phyloP scores from a whole-genome alignment of 148 eudicot genomes.

The Agrostemma githago region DNA sequence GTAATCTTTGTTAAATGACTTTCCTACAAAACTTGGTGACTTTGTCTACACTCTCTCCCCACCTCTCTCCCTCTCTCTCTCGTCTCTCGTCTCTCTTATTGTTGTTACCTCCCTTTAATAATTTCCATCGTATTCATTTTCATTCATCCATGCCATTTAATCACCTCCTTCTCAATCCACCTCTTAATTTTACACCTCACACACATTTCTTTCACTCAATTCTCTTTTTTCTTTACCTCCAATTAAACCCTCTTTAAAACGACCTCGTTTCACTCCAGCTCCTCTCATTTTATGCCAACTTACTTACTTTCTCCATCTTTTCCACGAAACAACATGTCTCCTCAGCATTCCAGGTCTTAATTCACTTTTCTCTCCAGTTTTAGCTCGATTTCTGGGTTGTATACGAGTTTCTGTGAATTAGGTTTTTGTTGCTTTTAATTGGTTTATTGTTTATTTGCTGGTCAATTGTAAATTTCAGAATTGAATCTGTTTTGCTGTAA shows the following conservation, averaged over 20 bases:
- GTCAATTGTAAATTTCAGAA: background rate
- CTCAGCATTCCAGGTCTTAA: background rate
- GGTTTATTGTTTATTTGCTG: background rate
- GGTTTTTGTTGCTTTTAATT: background rate
- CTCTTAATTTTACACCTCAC: background rate
- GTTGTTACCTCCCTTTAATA: background rate
- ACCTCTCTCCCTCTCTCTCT: background rate
- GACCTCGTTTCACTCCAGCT: background rate
- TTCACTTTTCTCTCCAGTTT: background rate
- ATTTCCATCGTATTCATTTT: background rate
- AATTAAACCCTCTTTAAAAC: background rate
- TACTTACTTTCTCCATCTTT: background rate
- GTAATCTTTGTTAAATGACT: background rate
- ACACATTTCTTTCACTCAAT: background rate
- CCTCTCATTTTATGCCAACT: background rate
- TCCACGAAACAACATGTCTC: background rate
- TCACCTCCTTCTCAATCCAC: background rate
- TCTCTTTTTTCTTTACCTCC: background rate
- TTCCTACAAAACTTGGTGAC: conserved; percentile 17
- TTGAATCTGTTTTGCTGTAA: background rate
- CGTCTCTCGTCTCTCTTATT: background rate
- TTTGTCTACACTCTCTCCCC: conserved; percentile 5
- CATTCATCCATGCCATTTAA: background rate
- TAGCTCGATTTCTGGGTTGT: conserved; percentile 5
- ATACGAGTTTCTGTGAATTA: background rate